Percentiles rank a stretch among this genome's conserved stretches.
phyloP scores from a whole-genome alignment of 306 rosid species.

The Citrullus amarus region DNA sequence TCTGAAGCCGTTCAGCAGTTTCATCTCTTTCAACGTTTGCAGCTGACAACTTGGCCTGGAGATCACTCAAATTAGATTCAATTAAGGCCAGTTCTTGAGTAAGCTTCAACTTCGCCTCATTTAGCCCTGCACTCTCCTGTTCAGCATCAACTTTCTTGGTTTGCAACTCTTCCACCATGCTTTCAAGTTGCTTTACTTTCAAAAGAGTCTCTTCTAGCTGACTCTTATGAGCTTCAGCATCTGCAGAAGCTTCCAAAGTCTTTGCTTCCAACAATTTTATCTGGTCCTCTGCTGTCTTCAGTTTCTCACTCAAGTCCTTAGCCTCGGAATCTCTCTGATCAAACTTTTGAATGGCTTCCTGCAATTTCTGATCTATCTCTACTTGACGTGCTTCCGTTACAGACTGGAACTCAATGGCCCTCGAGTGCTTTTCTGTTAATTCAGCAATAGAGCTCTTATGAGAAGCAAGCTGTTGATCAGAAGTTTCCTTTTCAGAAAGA shows the following conservation, averaged over 20 bases:
- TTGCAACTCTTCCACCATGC: conserved; percentile 48
- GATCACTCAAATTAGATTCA: conserved; percentile 49
- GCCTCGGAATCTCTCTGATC: conserved; percentile 64
- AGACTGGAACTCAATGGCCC: conserved; percentile 46
- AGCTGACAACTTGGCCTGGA: conserved; percentile 36
- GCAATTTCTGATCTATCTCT: conserved; percentile 37
- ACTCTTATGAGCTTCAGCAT: conserved; percentile 27
- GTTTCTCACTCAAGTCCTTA: conserved; percentile 53
- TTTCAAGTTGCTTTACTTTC: conserved; percentile 54
- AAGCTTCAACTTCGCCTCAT: conserved; percentile 53
- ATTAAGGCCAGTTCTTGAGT: conserved; percentile 38
- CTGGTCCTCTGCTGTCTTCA: conserved; percentile 36
- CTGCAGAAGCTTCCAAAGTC: conserved; percentile 32
- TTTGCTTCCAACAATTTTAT: conserved; percentile 36
- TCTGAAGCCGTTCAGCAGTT: conserved; percentile 34
- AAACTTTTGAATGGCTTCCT: conserved; percentile 44
- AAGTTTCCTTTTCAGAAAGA: conserved; percentile 51
- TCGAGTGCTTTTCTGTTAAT: conserved; percentile 53
- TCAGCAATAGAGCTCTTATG: conserved; percentile 54
- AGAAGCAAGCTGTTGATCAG: conserved; percentile 42
- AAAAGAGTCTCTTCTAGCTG: conserved; percentile 51
- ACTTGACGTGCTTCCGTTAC: conserved; percentile 30
- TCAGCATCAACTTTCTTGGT: conserved; percentile 40
- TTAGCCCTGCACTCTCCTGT: conserved; percentile 39
- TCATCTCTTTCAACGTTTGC: conserved; percentile 49